Evolutionary conservation across 2,329 filamentous ascomycete species (phyloP), one percentile per base, ranked within the genome.

Genomic region (Mariannaea elegans): DNA sequence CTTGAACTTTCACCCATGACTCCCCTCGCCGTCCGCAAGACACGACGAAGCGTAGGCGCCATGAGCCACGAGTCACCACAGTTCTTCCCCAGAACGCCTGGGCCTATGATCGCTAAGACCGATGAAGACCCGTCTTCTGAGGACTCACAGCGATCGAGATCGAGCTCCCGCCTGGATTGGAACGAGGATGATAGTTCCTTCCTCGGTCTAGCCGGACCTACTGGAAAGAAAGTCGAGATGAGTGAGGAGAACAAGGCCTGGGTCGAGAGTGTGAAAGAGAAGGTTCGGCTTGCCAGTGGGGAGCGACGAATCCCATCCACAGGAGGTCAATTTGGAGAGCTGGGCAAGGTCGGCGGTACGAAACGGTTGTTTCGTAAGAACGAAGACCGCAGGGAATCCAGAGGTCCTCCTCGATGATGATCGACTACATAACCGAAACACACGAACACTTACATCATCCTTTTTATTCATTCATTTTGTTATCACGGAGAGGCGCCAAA

Each of bases 181-280:
- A 78, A 81, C 10, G 85, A 87, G 62, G 86, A 87, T 19, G 86
- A 85, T 63, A 83, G 80, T 67, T 81, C 82, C 8, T 78, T 79
- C 61, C 81, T 92, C 7, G 90, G 90, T 5, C 85, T 93, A 47
- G 90, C 90, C 0, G 91, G 91, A 0, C 90, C 90, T 1, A 86
- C 84, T 45, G 82, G 84, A 32, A 90, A 86, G 74, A 85, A 84
- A 65, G 83, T 86, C 7, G 85, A 82, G 72, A 90, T 87, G 78
- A 91, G 87, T 56, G 87, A 89, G 55, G 89, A 93, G 75, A 92
- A 90, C 71, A 82, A 87, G 58, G 87, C 89, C 36, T 95, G 92
- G 92, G 90, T 95, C 9, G 90, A 94, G 74, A 91, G 88, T 62
- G 90, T 95, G 79, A 90, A 93, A 77, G 90, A 92, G 71, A 90